phyloP scores from a whole-genome alignment of 208 protist species.

The Crithidia thermophila region DNA sequence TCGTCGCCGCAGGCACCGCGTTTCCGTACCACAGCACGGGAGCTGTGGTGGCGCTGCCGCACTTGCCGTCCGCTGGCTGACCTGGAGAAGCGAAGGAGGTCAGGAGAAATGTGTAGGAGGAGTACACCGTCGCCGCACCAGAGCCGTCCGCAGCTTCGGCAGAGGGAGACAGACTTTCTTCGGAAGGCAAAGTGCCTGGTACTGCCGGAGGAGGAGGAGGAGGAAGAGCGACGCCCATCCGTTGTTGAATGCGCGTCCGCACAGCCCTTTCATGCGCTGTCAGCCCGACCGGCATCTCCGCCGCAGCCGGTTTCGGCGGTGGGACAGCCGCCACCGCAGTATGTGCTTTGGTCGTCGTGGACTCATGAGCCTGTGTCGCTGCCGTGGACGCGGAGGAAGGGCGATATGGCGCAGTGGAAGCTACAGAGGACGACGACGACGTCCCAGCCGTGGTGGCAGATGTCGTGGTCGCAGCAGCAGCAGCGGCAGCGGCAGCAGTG shows the following conservation, averaged over 20 bases:
- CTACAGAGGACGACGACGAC: neutral
- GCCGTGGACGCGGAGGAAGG: neutral
- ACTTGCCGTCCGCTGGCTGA: neutral
- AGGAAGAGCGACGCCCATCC: slow-evolving; percentile 21
- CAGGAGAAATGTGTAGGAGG: slow-evolving; percentile 35
- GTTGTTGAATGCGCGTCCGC: slow-evolving; percentile 31
- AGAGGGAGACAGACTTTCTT: too few relatives aligned
- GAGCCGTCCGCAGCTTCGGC: too few relatives aligned
- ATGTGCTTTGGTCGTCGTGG: neutral
- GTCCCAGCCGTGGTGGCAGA: neutral
- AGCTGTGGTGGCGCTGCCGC: slow-evolving; percentile 19
- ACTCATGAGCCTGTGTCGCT: neutral
- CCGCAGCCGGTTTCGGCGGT: neutral
- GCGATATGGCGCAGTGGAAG: neutral
- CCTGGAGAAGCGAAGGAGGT: slow-evolving; percentile 16
- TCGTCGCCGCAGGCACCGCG: neutral
- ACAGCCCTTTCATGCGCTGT: slow-evolving; percentile 21
- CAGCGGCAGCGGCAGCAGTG: neutral
- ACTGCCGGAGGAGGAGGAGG: neutral
- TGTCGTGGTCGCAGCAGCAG: neutral
- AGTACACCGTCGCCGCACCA: slow-evolving; percentile 29
- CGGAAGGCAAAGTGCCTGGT: too few relatives aligned
- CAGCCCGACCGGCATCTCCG: slow-evolving; percentile 19
- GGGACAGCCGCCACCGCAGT: neutral
- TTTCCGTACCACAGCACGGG: slow-evolving; percentile 29